These are phyloP conservation scores for Bruguiera parviflora DNA, from an alignment of 345 rosid species.

Conservation along the genomic window DNA sequence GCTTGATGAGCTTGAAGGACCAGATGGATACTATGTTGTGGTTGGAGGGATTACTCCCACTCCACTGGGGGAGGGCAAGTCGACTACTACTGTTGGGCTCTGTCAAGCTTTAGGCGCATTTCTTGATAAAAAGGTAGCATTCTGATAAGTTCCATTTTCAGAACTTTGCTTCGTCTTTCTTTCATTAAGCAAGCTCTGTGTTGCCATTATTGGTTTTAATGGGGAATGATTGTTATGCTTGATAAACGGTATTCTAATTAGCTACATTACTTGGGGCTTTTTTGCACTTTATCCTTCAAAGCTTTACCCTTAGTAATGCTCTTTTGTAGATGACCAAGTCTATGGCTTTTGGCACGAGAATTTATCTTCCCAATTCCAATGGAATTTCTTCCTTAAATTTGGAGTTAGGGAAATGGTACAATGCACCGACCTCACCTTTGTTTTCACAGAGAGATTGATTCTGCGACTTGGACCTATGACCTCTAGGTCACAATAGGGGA, in stretches of 20 bases:
- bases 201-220: background rate
- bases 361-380: background rate
- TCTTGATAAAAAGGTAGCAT: conserved; percentile 77
- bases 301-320: background rate
- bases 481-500: background rate
- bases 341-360: background rate
- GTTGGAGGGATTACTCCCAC: conserved; percentile 99
- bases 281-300: background rate
- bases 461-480: no score
- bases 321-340: background rate
- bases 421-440: no score
- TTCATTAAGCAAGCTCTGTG: background rate
- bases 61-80: conserved; percentile 97
- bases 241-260: background rate
- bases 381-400: no score
- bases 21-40: conserved; percentile 87
- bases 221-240: background rate
- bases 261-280: background rate
- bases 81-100: conserved; percentile 92
- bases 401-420: no score
- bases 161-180: background rate
- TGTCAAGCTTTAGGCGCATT: conserved; percentile 96
- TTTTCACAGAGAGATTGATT: no score
- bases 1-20: conserved; percentile 68
- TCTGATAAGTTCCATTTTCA: background rate